phyloP scores from a whole-genome alignment of 2,329 filamentous ascomycete species.

The Juglanconis oblonga region DNA sequence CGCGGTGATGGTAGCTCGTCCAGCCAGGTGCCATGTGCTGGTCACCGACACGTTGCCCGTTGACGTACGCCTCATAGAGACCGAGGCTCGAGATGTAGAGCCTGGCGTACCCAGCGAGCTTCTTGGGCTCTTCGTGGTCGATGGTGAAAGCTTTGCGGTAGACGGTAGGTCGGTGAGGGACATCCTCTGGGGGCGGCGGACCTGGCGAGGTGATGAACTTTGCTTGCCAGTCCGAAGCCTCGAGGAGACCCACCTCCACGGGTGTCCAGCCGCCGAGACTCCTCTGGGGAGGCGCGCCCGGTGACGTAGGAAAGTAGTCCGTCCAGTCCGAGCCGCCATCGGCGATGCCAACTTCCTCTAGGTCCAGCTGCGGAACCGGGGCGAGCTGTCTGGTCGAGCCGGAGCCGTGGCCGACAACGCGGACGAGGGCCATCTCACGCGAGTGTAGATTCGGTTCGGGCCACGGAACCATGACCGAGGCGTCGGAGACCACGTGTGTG shows the following conservation, averaged over 20 bases:
- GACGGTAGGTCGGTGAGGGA: constrained; percentile 11
- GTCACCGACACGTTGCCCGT: constrained; percentile 31
- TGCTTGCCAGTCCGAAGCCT: constrained; percentile 15
- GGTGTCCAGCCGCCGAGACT: not conserved
- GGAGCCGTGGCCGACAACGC: constrained; percentile 3
- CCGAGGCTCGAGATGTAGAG: constrained; percentile 31
- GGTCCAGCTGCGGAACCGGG: not conserved
- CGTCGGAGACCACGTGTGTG: constrained; percentile 5
- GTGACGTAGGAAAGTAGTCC: not conserved
- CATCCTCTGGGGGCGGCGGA: constrained; percentile 3
- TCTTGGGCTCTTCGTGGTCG: not conserved
- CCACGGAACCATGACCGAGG: constrained; percentile 9
- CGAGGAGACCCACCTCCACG: constrained; percentile 13
- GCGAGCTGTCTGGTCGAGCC: not conserved
- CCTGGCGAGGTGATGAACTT: constrained; percentile 11
- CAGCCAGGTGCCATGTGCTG: constrained; percentile 39
- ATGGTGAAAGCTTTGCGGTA: constrained; percentile 9
- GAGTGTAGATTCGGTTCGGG: constrained; percentile 1
- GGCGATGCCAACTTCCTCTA: no score
- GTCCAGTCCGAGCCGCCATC: not conserved
- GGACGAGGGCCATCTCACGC: constrained; percentile 9
- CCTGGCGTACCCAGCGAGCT: not conserved
- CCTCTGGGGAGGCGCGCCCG: not conserved
- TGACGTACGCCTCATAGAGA: constrained; percentile 36
- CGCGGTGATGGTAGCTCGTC: constrained; percentile 41